These are phyloP conservation scores for Sporisorium scitamineum DNA, from an alignment of 1,284 basidiomycete genomes.

Conservation along the genomic window DNA sequence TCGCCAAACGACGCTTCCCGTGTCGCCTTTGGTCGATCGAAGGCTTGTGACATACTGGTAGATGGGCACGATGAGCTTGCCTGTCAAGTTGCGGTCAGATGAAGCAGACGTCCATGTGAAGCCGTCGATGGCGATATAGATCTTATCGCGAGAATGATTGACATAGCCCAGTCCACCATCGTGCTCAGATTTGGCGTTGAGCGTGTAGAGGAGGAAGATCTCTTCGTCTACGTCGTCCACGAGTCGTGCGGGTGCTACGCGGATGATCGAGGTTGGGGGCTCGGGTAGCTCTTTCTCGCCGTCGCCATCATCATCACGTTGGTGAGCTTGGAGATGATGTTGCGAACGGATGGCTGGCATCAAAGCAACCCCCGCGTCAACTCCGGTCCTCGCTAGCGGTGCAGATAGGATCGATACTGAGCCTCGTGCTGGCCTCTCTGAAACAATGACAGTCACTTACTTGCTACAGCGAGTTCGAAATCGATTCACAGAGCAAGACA, in stretches of 20 bases:
- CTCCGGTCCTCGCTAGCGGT: conserved; percentile 5
- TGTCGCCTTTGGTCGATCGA: conserved; percentile 57
- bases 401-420: background rate
- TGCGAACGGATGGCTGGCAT: conserved; percentile 6
- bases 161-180: conserved; percentile 56
- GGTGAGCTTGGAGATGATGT: background rate
- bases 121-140: conserved; percentile 40
- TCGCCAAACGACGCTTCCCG: conserved; percentile 64
- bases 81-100: conserved; percentile 29
- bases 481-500: too few species aligned
- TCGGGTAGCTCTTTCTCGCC: conserved; percentile 8
- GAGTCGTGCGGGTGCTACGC: conserved; percentile 6
- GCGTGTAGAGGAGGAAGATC: conserved; percentile 52
- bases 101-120: conserved; percentile 12
- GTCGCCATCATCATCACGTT: background rate
- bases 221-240: conserved; percentile 59
- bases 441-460: background rate
- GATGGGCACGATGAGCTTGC: conserved; percentile 23
- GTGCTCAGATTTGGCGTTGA: conserved; percentile 34
- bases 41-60: conserved; percentile 57
- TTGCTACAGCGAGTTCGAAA: background rate
- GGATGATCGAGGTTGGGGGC: conserved; percentile 19
- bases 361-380: background rate
- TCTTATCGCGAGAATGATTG: conserved; percentile 34
- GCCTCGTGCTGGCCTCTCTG: background rate